Base-by-base conservation (phyloP, 163 green algal species). In the Chlamydomonas reinhardtii region DNA sequence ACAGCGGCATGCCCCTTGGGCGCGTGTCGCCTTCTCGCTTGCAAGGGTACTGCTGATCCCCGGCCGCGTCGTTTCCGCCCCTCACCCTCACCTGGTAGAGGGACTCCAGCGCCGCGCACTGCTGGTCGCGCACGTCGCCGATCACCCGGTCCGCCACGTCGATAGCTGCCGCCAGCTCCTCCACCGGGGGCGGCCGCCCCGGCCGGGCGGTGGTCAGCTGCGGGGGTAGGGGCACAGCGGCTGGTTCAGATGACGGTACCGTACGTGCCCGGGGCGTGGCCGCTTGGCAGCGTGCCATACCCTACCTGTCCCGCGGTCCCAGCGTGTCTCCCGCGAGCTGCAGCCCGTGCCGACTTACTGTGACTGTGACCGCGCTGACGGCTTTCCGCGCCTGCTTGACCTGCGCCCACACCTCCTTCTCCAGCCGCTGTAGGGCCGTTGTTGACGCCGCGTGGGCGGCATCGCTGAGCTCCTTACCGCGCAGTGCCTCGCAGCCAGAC, bases 81-180 rank as follows among this genome's bases (percentile, higher is more conserved):
- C 48, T 56, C 11, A 17, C 48, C 48, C 48, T 56, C 22, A 65
- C 64, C 32, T 61, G 32, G 34, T 85, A 85, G 34, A 89, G 84
- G 0, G 35, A 34, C 72, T 84, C 61, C 76, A 89, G 52, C 43
- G 68, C 43, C 2, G 31, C 32, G n/a, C 73, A 48, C 76, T 89
- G 84, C 84, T 79, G 74, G 11, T 69, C 52, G 5, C 74, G 75
- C 20, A 70, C 74, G 11, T 16, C 61, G 2, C 70, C 43, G 39
- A 89, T 43, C 25, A 37, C 16, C 24, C 19, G 66, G 15, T 89
- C 84, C 2, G 80, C 76, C 29, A 39, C 59, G 22, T 89, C 84
- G 43, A 89, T 89, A n/a, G 70, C 76, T 14, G 20, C 31, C 0
- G 69, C 73, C 2, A 89, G 84, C 39, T 74, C 76, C 29, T 74